Base-by-base conservation (phyloP, 805 yeast genomes). In the Tetrapisispora taiwanensis region DNA sequence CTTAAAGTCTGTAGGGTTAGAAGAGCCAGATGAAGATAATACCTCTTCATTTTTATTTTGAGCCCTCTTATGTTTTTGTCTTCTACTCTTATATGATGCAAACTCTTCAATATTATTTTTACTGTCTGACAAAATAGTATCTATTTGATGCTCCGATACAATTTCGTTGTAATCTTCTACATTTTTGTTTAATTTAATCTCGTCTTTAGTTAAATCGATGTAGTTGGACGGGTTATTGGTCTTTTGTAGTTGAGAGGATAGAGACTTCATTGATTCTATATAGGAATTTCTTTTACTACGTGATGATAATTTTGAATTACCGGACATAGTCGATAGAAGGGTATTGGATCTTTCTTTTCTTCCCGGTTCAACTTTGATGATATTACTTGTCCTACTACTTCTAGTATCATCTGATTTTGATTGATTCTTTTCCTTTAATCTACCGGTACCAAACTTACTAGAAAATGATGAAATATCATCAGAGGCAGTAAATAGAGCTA, bases 1-100 rank as follows among this genome's bases (percentile, higher is more conserved):
- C 1, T 61, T 57, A 42, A 60, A 60, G 45, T 62, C 66, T 0
- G 65, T 62, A 24, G 65, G 62, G 27, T 55, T 55, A 7, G 65
- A 60, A 5, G 58, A 50, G 18, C 52, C 55, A 9, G 59, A 51
- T 13, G 62, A 50, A 9, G 62, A 53, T 5, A 53, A 49, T 15
- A 47, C 41, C 1, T 49, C 46, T n/a, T 46, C 42, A 5, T 41
- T 19, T 13, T 18, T 22, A n/a, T 17, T 20, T 7, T 17, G 26
- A 26, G 15, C 19, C 27, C 22, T 33, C 26, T 27, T n/a, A 14
- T 13, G 12, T 19, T 18, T n/a, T 22, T 26, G 9, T 31, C 8
- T 42, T 17, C 31, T 42, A 8, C 10, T 12, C n/a, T 15, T 26
- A 14, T 7, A 7, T 17, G 45, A 27, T 7, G 5, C 18, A 20